These are phyloP conservation scores for Ilyonectria destructans DNA, from an alignment of 2,329 filamentous ascomycete genomes.

Conservation along the genomic window DNA sequence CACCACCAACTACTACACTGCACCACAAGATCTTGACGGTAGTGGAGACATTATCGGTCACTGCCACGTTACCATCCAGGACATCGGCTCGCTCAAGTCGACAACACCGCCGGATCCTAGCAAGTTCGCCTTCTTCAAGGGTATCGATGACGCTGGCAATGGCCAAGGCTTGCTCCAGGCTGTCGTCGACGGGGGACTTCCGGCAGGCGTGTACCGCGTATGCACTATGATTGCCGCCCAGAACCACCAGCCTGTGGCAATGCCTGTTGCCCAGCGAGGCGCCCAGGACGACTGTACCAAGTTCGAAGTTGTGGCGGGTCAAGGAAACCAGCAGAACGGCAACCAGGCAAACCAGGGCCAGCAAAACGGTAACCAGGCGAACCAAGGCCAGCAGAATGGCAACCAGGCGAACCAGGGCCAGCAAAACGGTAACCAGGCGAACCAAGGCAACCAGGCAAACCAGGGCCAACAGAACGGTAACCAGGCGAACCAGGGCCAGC, in stretches of 20 bases:
- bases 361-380: slow-evolving; percentile 16
- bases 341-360: slow-evolving; percentile 26
- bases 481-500: slow-evolving; percentile 22
- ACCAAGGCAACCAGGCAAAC: not conserved
- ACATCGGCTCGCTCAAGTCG: slow-evolving; percentile 69
- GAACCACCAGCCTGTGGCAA: slow-evolving; percentile 78
- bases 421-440: no score
- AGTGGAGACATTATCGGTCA: slow-evolving; percentile 71
- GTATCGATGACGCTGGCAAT: slow-evolving; percentile 75
- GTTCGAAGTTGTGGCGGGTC: slow-evolving; percentile 64
- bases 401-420: slow-evolving; percentile 9
- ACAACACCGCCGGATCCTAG: slow-evolving; percentile 67
- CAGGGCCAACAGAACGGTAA: slow-evolving; percentile 18
- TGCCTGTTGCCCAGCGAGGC: slow-evolving; percentile 79
- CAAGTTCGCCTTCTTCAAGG: slow-evolving; percentile 76
- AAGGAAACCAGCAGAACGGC: slow-evolving; percentile 34
- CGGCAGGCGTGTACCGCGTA: slow-evolving; percentile 75
- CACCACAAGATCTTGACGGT: slow-evolving; percentile 68
- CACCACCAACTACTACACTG: slow-evolving; percentile 72
- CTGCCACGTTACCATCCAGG: slow-evolving; percentile 73
- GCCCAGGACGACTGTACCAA: slow-evolving; percentile 77
- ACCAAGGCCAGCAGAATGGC: slow-evolving; percentile 7
- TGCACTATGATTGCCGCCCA: slow-evolving; percentile 76
- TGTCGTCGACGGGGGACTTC: slow-evolving; percentile 71
- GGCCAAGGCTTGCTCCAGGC: slow-evolving; percentile 69